phyloP scores from a whole-genome alignment of 2,329 filamentous ascomycete genomes.

The Metarhizium rileyi region DNA sequence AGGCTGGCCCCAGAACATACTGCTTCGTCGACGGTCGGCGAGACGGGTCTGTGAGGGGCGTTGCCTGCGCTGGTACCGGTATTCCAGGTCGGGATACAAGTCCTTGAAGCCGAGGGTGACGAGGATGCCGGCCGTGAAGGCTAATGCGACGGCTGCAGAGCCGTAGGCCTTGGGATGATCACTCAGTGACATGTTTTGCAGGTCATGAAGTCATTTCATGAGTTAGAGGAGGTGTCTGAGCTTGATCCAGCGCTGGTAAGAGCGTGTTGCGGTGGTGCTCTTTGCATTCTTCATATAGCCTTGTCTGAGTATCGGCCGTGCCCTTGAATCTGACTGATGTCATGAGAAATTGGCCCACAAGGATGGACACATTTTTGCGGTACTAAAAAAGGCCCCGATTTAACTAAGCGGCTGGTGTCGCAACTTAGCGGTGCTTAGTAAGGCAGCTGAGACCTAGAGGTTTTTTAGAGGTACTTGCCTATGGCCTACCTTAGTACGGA shows the following conservation, averaged over 20 bases:
- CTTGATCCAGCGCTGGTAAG: too few relatives aligned
- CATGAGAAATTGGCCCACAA: conserved; percentile 12
- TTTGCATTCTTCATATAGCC: too few relatives aligned
- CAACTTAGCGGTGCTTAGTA: too few relatives aligned
- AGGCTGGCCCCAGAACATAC: conserved; percentile 31
- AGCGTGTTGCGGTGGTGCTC: too few relatives aligned
- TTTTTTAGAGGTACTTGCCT: too few relatives aligned
- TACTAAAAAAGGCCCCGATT: too few relatives aligned
- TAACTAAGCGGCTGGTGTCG: too few relatives aligned
- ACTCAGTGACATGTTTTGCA: conserved; percentile 44
- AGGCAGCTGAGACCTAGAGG: too few relatives aligned
- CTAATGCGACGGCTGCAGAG: conserved; percentile 55
- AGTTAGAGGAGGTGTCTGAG: too few relatives aligned
- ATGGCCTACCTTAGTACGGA: too few relatives aligned
- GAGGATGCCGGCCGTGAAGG: conserved; percentile 69
- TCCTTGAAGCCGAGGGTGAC: conserved; percentile 72
- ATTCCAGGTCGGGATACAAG: conserved; percentile 64
- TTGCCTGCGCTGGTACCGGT: conserved; percentile 44
- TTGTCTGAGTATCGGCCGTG: too few relatives aligned
- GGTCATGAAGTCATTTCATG: neutral
- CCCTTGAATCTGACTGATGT: conserved; percentile 16
- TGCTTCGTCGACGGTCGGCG: conserved; percentile 24
- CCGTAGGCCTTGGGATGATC: conserved; percentile 54
- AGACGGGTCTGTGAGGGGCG: conserved; percentile 9
- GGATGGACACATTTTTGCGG: too few relatives aligned